Base-by-base conservation (phyloP, 306 rosid species). In the Ochetophila trinervis region DNA sequence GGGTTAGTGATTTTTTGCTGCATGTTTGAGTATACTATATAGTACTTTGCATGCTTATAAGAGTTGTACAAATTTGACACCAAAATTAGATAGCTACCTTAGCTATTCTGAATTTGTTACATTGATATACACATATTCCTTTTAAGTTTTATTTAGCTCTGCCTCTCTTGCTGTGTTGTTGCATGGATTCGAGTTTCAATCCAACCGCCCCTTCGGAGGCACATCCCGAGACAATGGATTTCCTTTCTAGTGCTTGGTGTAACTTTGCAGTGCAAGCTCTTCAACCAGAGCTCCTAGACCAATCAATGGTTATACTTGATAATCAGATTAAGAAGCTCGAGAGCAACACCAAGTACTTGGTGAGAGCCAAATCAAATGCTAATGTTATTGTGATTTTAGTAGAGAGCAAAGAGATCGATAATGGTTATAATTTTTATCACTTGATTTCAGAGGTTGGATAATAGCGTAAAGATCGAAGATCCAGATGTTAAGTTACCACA, bases 201-300 rank as follows among this genome's bases (percentile, higher is more conserved):
- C 78, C 80, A 65, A 78, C 85, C 65, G 77, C 85, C 45, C 91
- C 91, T 71, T 81, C 97, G 10, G 85, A 84, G 66, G 90, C 99
- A 49, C 88, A 90, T 56, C 96, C 97, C 0, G 95, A 94, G 54
- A 79, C 90, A 9, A 83, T 85, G 97, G 99, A 94, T 82, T 79
- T 94, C 69, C 87, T 94, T 37, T 90, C 97, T 34, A 78, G 53
- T 55, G 94, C 97, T 16, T 90, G 95, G 97, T 94, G 95, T 77
- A 77, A 85, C 76, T 88, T 90, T 60, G 96, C 97, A 12, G 97
- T 90, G 18, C 96, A 94, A 80, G 63, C 97, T 63, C 78, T 94
- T 15, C 85, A 88, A 20, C 80, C 90, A 18, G 88, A 66, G 55
- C 81, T 78, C 30, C 78, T 70, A 21, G 85, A 71, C 45, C 82